Evolutionary conservation across 2,329 filamentous ascomycete species (phyloP), one percentile per base, ranked within the genome.

Genomic region (Pezicula rhizophila): DNA sequence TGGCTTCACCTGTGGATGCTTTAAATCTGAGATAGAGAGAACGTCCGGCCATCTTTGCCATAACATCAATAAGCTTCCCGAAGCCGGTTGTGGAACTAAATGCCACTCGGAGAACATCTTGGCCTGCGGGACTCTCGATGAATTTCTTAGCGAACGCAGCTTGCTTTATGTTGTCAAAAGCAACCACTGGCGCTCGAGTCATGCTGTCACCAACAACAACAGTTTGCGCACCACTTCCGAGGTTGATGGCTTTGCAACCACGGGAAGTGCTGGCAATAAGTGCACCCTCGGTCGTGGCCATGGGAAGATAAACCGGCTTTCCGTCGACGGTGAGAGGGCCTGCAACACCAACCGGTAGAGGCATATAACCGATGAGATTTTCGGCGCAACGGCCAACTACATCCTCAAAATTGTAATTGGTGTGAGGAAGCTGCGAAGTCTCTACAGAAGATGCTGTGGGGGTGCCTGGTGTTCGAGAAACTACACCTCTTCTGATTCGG

Each of bases 251-350:
- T 72, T 99, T 99, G 72, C 87, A 90, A 56, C 93, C 93, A 72
- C 93, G 84, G 65, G 87, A 96, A 38, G 90, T 86, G 65, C 89
- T 95, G 26, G 93, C 93, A 43, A 99, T 92, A 51, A 99, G 74
- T 18, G 99, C 93, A 74, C 93, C 93, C 70, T 99, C 93, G 2
- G 93, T 99, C 1, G 93, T 99, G 47, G 93, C 93, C 93, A 99
- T 99, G 31, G 93, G 93, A 46, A 99, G 80, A 70, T 96, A 99
- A 70, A 93, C 97, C 72, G 85, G 93, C 67, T 93, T 85, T 20
- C 93, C 93, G 60, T 99, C 93, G 58, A 99, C 92, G 28, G 89
- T 85, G 45, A 99, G 76, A 28, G 93, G 93, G 4, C 93, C 93
- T 47, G 93, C 93, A 56, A 99, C 89, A 72, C 93, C 93, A 42